Base-by-base conservation (phyloP, 2,329 filamentous ascomycete species). In the Emergomyces orientalis region DNA sequence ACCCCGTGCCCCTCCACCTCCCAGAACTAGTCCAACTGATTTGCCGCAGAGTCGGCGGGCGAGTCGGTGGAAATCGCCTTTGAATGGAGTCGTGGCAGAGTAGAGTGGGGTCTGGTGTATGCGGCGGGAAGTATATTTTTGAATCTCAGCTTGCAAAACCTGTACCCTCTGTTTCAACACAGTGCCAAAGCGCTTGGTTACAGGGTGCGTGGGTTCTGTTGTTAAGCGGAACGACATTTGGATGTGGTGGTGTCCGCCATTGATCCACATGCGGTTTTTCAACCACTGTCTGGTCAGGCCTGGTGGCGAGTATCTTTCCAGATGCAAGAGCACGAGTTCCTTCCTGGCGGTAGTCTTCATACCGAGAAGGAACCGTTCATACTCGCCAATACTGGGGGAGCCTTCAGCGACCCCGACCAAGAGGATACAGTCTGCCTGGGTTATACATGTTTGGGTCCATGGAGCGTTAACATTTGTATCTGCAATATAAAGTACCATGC, bases 401-500 rank as follows among this genome's bases (percentile, higher is more conserved):
- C 88, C 88, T 72, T 97, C 94, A 0, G 92, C 94, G 17, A 97
- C 78, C 0, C 91, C 94, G 34, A 99, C 91, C 9, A 99, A 81
- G 8, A 99, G 81, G 66, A 99, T 97, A 68, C 92, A 97, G 75
- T 99, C 94, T 1, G 94, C 94, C 75, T 99, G 94, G 19, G 89
- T 88, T 67, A 99, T 97, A 73, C 95, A 99, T 0, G 94, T 97
- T 71, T 97, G 91, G 0, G 95, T 99, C 94, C 94, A 99, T 0
- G 93, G 92, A 1, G 95, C 91, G 70, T 96, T 97, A 69, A 97
- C 94, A 65, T 87, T 96, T 4, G 95, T 99, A 74, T 99, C 94
- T 60, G 93, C 94, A 63, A 99, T 88, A 72, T 99, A 99, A 8
- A 99, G 81, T 1, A 99, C 91, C 69, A 99, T 85, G 0, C 93